Base-by-base conservation (phyloP, 2,329 filamentous ascomycete species). In the Fusarium solani-melongenae region DNA sequence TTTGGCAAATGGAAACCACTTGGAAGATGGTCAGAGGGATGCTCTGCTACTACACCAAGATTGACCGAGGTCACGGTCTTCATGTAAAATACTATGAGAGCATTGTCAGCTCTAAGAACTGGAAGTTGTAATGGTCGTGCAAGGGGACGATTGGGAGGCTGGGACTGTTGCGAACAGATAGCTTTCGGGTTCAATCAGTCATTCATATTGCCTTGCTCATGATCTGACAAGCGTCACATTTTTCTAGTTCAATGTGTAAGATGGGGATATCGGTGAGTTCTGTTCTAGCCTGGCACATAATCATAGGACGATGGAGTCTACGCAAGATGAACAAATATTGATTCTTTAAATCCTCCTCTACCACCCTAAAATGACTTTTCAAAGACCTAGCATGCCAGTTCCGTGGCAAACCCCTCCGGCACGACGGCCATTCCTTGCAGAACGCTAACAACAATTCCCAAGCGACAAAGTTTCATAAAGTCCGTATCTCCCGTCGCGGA, bases 401-500 rank as follows among this genome's bases (percentile, higher is more conserved):
- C 20, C 14, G 20, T 33, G 51, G 51, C 31, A 24, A 56, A 27
- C 11, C 20, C 15, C n/a, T 41, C 24, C 36, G 56, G 34, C 36
- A 58, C 34, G 22, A 56, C 10, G 34, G 27, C 36, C 63, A 69
- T 69, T 69, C 66, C 66, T 57, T 4, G 17, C 31, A 49, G 39
- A 55, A 67, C 63, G 66, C 66, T 49, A 62, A 56, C 8, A 44
- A 66, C 15, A 67, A 39, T 49, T 8, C 39, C 27, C 41, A 49
- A 44, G 22, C 62, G 44, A 31, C 41, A 39, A 38, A 15, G 20
- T 31, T 38, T 34, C n/a, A 15, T 39, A 14, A 34, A 49, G 10
- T 29, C 20, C 12, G 6, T 14, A 2, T 27, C n/a, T 49, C 46
- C 5, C 36, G 12, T 33, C 15, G 36, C 12, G 33, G 34, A 36